Evolutionary conservation across 2,329 filamentous ascomycete species (phyloP).

Genomic region (Fusarium protoensiforme): DNA sequence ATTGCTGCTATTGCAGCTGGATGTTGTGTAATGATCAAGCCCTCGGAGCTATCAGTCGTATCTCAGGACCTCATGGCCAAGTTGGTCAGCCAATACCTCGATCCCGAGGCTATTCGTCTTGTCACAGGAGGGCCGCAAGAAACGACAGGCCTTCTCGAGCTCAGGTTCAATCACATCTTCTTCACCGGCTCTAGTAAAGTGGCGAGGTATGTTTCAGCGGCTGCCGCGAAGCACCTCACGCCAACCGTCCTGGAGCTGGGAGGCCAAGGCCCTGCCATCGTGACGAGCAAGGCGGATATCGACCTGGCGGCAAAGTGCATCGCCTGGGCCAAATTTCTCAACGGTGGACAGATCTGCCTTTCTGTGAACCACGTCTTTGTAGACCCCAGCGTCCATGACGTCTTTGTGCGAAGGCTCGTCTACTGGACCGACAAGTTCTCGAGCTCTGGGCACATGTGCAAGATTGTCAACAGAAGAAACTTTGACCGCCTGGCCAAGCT

Average conservation of each 20-base stretch:
- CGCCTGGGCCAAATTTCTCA: slow-evolving; percentile 54
- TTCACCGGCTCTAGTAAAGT: slow-evolving; percentile 55
- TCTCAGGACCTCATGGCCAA: slow-evolving; percentile 52
- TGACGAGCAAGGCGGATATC: slow-evolving; percentile 53
- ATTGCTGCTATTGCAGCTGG: slow-evolving; percentile 58
- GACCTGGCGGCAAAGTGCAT: slow-evolving; percentile 56
- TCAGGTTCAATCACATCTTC: slow-evolving; percentile 57
- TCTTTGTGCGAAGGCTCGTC: slow-evolving; percentile 45
- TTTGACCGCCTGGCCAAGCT: slow-evolving; percentile 53
- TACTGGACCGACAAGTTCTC: not conserved
- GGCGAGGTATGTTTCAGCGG: slow-evolving; percentile 50
- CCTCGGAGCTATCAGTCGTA: slow-evolving; percentile 51
- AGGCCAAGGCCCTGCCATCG: slow-evolving; percentile 57
- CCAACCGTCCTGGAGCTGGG: slow-evolving; percentile 57
- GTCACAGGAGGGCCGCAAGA: slow-evolving; percentile 51
- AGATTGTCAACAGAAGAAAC: slow-evolving; percentile 56
- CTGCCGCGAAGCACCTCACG: slow-evolving; percentile 58
- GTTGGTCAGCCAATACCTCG: slow-evolving; percentile 55
- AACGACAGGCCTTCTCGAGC: slow-evolving; percentile 50
- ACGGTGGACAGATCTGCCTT: slow-evolving; percentile 49
- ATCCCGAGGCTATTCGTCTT: slow-evolving; percentile 49
- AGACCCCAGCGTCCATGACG: slow-evolving; percentile 51
- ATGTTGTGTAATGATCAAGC: slow-evolving; percentile 55
- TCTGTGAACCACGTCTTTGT: slow-evolving; percentile 57
- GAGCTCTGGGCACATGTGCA: slow-evolving; percentile 5